Evolutionary conservation across 257 asterid genomes (phyloP), one percentile per base, ranked within the genome.

Genomic region (Fraxinus cuspidata): DNA sequence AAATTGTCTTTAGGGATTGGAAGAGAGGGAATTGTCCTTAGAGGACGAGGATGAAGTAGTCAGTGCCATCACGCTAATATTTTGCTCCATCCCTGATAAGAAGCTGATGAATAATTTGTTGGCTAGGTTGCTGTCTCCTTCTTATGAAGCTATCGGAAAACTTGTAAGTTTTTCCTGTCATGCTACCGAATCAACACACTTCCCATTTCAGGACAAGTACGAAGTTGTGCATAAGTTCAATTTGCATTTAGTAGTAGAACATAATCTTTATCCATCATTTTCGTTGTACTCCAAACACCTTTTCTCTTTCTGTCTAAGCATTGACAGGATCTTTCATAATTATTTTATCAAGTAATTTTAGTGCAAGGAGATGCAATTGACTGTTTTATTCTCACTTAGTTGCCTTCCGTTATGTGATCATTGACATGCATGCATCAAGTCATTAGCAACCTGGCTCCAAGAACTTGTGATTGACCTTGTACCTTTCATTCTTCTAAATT

Each of bases 1-100:
- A 73, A 72, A 81, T 83, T 82, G 66, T 78, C 80, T 79, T 73
- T 83, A 94, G 98, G 91, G 92, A 75, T 83, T 92, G 92, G 96
- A 90, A 81, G 91, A 85, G 84, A 86, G 80, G 87, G 86, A 83
- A 77, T 82, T 94, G 79, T 85, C 95, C 40, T 82, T 86, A 77
- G 96, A 89, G 83, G 93, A 88, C 73, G 98, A 94, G 88, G 95
- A 94, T 83, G 97, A 89, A 89, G 90, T 94, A 67, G 89, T 90
- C 44, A 86, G 89, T 71, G 97, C 95, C 58, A 89, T 94, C 86
- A 85, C 91, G 68, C 82, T 85, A 77, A 83, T 90, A 83, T 84
- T 94, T 86, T 90, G 89, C 80, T 88, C 94, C 79, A 83, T 90
- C 77, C 91, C 95, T 81, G 89, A 90, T 85, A 84, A 86, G 85